Percentiles rank a stretch among this genome's conserved stretches.
Evolutionary conservation across 208 protist species (phyloP).

Genomic region (Lotmaria passim): DNA sequence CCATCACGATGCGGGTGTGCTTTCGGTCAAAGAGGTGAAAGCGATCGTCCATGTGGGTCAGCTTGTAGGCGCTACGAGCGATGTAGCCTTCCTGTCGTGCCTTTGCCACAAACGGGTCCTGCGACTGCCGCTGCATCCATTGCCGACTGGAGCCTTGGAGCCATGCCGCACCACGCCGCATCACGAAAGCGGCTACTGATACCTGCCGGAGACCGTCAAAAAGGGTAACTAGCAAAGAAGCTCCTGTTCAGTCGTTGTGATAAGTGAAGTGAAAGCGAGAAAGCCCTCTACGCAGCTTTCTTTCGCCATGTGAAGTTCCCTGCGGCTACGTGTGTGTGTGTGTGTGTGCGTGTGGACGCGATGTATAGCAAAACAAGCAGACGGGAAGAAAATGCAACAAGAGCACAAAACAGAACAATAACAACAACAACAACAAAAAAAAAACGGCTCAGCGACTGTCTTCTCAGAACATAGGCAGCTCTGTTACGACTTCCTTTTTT

Average conservation of each 20-base stretch:
- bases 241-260: too few species aligned
- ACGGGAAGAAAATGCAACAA: too few species aligned
- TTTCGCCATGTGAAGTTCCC: too few species aligned
- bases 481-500: too few species aligned
- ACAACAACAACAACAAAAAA: background rate
- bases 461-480: too few species aligned
- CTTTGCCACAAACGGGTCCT: conserved; percentile 67
- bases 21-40: conserved; percentile 56
- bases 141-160: conserved; percentile 34
- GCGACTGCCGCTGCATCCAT: conserved; percentile 70
- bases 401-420: conserved; percentile 2
- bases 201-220: background rate
- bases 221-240: too few species aligned
- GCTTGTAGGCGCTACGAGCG: conserved; percentile 84
- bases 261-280: too few species aligned
- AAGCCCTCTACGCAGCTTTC: too few species aligned
- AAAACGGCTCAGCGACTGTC: background rate
- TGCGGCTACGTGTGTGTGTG: too few species aligned
- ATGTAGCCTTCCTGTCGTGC: conserved; percentile 74
- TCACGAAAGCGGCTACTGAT: background rate
- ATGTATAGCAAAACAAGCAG: too few species aligned
- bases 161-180: conserved; percentile 6
- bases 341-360: too few species aligned
- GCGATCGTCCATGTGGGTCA: conserved; percentile 70
- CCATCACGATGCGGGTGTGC: conserved; percentile 62